A percentile compares a stretch with the other conserved stretches of the same genome.
Evolutionary conservation across 345 rosid species (phyloP).

Genomic region (Linum trigynum): DNA sequence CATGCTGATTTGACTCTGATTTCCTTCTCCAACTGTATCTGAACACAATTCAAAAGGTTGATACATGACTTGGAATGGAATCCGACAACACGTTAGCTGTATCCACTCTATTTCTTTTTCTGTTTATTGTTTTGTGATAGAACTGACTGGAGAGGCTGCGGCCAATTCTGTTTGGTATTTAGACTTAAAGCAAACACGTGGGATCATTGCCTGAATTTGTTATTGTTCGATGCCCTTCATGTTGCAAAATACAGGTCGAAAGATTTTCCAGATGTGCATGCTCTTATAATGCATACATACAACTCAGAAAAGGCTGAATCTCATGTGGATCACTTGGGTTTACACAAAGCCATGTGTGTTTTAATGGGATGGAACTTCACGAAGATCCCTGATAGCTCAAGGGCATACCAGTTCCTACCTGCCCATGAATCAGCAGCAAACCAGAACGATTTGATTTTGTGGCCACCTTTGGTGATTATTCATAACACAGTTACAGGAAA

Average conservation of each 20-base stretch:
- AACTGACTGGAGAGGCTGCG: not conserved
- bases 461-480: slow-evolving; percentile 94
- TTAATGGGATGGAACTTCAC: slow-evolving; percentile 93
- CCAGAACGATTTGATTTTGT: slow-evolving; percentile 81
- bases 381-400: slow-evolving; percentile 80
- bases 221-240: slow-evolving; percentile 52
- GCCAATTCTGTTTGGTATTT: slow-evolving; percentile 22
- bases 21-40: not conserved
- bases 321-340: slow-evolving; percentile 87
- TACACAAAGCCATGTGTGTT: slow-evolving; percentile 88
- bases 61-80: not conserved
- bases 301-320: slow-evolving; percentile 61
- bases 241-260: slow-evolving; percentile 79
- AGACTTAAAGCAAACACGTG: slow-evolving; percentile 16
- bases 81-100: not conserved
- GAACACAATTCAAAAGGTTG: not conserved
- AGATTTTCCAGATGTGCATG: slow-evolving; percentile 84
- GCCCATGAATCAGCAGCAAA: slow-evolving; percentile 67
- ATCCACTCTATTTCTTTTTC: not conserved
- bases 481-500: slow-evolving; percentile 92
- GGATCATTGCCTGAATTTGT: slow-evolving; percentile 32
- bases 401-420: slow-evolving; percentile 66
- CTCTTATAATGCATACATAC: slow-evolving; percentile 89
- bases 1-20: not conserved
- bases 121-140: not conserved